Percentiles rank a stretch among this genome's conserved stretches.
Evolutionary conservation across 768 basidiomycete genomes (phyloP).

Genomic region (Hericium alpestre): DNA sequence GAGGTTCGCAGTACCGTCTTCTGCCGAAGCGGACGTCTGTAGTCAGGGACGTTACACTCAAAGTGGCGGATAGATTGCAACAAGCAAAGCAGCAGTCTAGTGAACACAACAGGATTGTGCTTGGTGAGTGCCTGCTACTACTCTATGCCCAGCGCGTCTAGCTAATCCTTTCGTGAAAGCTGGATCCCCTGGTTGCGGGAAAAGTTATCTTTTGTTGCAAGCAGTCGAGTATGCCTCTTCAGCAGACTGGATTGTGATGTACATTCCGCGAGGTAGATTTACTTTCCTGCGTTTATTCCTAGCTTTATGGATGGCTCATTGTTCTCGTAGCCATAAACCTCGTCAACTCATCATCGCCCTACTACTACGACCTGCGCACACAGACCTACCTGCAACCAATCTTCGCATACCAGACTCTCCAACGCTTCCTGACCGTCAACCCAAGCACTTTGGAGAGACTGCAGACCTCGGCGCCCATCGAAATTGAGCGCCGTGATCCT

Average conservation of each 20-base stretch:
- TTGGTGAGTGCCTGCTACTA: conserved; percentile 39
- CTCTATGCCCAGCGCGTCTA: not conserved
- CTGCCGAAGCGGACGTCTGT: conserved; percentile 65
- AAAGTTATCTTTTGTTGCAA: conserved; percentile 71
- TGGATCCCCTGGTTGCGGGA: conserved; percentile 69
- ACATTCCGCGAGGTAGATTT: conserved; percentile 61
- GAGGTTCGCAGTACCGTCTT: conserved; percentile 44
- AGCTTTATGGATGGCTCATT: not conserved
- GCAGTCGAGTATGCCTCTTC: conserved; percentile 55
- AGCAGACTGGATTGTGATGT: conserved; percentile 73
- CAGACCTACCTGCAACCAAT: conserved; percentile 67
- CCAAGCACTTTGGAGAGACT: conserved; percentile 30
- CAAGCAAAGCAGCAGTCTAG: conserved; percentile 39
- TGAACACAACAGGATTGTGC: conserved; percentile 40
- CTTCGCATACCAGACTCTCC: conserved; percentile 53
- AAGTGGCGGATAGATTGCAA: conserved; percentile 42
- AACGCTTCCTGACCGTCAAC: conserved; percentile 55
- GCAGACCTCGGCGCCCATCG: conserved; percentile 28
- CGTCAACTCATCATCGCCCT: conserved; percentile 66
- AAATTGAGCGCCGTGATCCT: conserved; percentile 35
- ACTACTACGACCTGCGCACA: conserved; percentile 65
- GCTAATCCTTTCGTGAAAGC: conserved; percentile 29
- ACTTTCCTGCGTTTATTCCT: conserved; percentile 8
- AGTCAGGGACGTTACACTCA: conserved; percentile 56
- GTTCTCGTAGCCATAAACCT: conserved; percentile 35